Evolutionary conservation across 495 filamentous ascomycete species (phyloP).

Genomic region (Penicillium fimorum): DNA sequence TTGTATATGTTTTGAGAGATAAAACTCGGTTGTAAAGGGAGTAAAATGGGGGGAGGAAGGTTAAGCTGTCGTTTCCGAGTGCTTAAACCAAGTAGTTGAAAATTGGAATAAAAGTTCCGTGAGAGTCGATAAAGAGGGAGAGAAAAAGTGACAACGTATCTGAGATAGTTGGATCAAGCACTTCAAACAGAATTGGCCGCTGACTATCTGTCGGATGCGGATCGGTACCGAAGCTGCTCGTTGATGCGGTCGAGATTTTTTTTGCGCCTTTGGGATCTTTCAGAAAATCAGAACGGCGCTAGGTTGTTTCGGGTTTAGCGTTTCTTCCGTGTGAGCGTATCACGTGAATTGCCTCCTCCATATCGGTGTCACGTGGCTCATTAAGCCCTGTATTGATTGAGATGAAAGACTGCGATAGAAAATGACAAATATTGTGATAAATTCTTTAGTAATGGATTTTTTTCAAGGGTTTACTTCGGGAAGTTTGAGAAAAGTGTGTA

Average conservation of each 20-base stretch:
- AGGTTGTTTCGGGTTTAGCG: constrained; percentile 30
- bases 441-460: background rate
- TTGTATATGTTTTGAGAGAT: constrained; percentile 24
- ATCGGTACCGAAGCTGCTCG: constrained; percentile 43
- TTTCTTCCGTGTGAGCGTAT: constrained; percentile 14
- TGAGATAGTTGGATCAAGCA: constrained; percentile 21
- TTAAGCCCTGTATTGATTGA: constrained; percentile 28
- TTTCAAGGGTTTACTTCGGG: too few species aligned
- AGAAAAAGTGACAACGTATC: constrained; percentile 16
- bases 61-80: constrained; percentile 30
- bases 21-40: constrained; percentile 12
- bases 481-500: too few species aligned
- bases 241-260: constrained; percentile 49
- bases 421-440: background rate
- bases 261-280: constrained; percentile 46
- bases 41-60: constrained; percentile 13
- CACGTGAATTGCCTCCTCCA: constrained; percentile 29
- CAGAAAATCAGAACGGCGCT: constrained; percentile 48
- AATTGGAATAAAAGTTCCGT: constrained; percentile 19
- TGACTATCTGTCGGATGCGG: constrained; percentile 29
- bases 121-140: constrained; percentile 16
- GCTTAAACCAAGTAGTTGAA: constrained; percentile 24
- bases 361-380: constrained; percentile 37
- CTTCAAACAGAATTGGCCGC: constrained; percentile 27
- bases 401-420: background rate